phyloP scores from a whole-genome alignment of 108 stramenopile species.

The Phaeodactylum tricornutum region DNA sequence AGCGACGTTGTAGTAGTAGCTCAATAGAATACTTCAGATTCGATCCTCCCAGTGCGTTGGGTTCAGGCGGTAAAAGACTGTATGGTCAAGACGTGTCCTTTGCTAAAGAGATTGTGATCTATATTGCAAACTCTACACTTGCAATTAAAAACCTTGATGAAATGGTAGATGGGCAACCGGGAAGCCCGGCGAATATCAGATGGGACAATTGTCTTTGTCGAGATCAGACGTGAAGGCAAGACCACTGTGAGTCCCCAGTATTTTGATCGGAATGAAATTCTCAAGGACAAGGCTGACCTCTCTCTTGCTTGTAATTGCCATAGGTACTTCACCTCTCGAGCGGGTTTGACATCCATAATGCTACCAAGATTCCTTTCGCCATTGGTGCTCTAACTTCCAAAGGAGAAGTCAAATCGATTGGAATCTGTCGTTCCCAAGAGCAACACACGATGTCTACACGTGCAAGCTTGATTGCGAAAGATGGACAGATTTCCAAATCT shows the following conservation, averaged over 20 bases:
- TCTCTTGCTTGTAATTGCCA: no score
- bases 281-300: no score
- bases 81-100: conserved; percentile 74
- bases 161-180: no score
- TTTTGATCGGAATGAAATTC: no score
- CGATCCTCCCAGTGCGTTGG: conserved; percentile 44
- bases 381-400: conserved; percentile 29
- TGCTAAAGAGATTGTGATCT: conserved; percentile 40
- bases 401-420: conserved; percentile 20
- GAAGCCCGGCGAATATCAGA: conserved; percentile 33
- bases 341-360: conserved; percentile 51
- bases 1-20: conserved; percentile 27
- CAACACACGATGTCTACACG: neutral
- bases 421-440: conserved; percentile 10
- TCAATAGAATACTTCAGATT: conserved; percentile 69
- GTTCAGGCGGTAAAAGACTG: conserved; percentile 54
- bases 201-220: conserved; percentile 29
- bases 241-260: no score
- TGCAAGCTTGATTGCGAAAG: neutral
- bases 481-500: conserved; percentile 3
- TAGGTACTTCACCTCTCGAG: conserved; percentile 66
- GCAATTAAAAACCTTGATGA: conserved; percentile 37
- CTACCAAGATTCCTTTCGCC: conserved; percentile 46
- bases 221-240: conserved; percentile 62
- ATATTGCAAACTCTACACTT: conserved; percentile 25